phyloP scores from a whole-genome alignment of 331 rosid species.

The Acacia pycnantha region DNA sequence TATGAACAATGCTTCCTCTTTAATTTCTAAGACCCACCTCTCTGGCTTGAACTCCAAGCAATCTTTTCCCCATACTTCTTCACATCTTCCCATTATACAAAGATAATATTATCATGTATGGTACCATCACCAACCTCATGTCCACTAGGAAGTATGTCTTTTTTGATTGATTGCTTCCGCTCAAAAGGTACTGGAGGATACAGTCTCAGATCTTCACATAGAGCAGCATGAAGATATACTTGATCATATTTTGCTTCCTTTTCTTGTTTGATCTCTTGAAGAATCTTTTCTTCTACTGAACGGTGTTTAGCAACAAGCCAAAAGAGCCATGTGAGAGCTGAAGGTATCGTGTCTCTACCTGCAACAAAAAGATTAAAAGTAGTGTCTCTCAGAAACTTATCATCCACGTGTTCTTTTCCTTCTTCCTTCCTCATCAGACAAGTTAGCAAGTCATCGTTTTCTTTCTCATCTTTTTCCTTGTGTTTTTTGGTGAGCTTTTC shows the following conservation, averaged over 20 bases:
- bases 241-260: neutral
- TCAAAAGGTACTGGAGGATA: neutral
- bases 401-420: neutral
- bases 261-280: neutral
- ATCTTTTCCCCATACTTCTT: neutral
- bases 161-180: neutral
- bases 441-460: conserved; percentile 30
- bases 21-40: neutral
- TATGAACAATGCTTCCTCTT: neutral
- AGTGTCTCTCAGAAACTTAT: conserved; percentile 45
- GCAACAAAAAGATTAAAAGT: conserved; percentile 43
- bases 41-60: neutral
- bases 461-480: neutral
- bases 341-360: conserved; percentile 31
- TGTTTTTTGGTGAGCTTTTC: conserved; percentile 4
- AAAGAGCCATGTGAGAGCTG: conserved; percentile 6
- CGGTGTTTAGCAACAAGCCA: neutral
- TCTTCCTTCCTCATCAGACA: conserved; percentile 24
- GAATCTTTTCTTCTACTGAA: neutral
- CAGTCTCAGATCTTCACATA: neutral
- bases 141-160: neutral
- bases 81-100: neutral
- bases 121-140: neutral
- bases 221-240: conserved; percentile 1
- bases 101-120: neutral